These are phyloP conservation scores for Magnaporthiopsis incrustans DNA, from an alignment of 2,329 filamentous ascomycete species.

Conservation along the genomic window DNA sequence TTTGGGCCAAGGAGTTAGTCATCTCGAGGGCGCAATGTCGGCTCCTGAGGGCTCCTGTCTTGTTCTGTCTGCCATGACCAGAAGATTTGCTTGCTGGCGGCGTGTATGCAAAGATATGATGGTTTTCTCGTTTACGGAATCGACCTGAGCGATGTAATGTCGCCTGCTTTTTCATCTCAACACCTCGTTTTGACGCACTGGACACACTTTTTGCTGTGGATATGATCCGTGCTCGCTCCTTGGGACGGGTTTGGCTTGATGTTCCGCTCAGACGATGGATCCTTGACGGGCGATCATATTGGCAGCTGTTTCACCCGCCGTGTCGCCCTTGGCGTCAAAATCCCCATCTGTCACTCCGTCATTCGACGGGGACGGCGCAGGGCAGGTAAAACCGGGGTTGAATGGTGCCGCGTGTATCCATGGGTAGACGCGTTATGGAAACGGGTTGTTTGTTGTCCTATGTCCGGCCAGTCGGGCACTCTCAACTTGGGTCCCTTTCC, in stretches of 20 bases:
- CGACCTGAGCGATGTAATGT: not conserved
- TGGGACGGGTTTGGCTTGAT: not conserved
- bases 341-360: not conserved
- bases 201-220: too few relatives aligned
- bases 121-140: conserved; percentile 3
- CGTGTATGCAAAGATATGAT: conserved; percentile 9
- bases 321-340: too few relatives aligned
- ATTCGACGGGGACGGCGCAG: too few relatives aligned
- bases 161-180: not conserved
- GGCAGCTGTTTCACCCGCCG: not conserved
- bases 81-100: not conserved
- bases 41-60: not conserved
- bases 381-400: not conserved
- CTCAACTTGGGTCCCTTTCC: not conserved
- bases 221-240: too few relatives aligned
- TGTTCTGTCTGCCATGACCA: not conserved
- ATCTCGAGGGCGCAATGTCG: not conserved
- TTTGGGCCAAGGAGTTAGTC: not conserved
- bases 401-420: not conserved
- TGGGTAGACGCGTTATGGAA: too few relatives aligned
- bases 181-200: not conserved
- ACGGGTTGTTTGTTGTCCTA: not conserved
- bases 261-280: too few relatives aligned
- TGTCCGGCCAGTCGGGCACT: not conserved
- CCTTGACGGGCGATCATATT: not conserved